These are phyloP conservation scores for Urtica urens DNA, from an alignment of 306 rosid species.

Conservation along the genomic window DNA sequence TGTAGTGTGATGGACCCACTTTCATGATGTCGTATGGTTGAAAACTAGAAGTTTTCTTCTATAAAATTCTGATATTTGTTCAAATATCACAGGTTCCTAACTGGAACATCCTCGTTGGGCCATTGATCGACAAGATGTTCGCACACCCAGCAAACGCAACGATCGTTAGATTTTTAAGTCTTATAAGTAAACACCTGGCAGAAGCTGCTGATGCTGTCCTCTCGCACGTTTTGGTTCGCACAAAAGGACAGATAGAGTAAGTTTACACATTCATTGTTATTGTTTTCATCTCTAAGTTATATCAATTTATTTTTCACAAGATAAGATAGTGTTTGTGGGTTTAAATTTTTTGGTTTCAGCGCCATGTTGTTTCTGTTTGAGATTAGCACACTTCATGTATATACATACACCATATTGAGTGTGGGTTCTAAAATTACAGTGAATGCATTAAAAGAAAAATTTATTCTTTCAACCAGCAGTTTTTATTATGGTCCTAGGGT, in stretches of 20 bases:
- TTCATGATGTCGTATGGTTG: neutral
- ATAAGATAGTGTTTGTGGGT: too few species aligned
- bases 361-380: neutral
- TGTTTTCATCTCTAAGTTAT: neutral
- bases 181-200: conserved; percentile 53
- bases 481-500: too few species aligned
- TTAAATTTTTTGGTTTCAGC: neutral
- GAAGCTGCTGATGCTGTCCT: conserved; percentile 56
- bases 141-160: conserved; percentile 78
- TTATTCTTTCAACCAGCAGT: too few species aligned
- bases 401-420: too few species aligned
- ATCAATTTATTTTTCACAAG: neutral
- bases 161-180: conserved; percentile 64
- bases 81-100: conserved; percentile 50
- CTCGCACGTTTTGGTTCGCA: conserved; percentile 49
- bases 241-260: conserved; percentile 51
- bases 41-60: neutral
- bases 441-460: too few species aligned
- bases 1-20: too few species aligned
- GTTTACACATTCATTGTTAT: too few species aligned
- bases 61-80: conserved; percentile 5
- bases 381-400: too few species aligned
- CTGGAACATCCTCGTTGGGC: conserved; percentile 63
- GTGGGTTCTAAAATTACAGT: too few species aligned
- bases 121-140: conserved; percentile 77